Evolutionary conservation across 345 rosid species (phyloP).

Genomic region (Hibiscus syriacus): DNA sequence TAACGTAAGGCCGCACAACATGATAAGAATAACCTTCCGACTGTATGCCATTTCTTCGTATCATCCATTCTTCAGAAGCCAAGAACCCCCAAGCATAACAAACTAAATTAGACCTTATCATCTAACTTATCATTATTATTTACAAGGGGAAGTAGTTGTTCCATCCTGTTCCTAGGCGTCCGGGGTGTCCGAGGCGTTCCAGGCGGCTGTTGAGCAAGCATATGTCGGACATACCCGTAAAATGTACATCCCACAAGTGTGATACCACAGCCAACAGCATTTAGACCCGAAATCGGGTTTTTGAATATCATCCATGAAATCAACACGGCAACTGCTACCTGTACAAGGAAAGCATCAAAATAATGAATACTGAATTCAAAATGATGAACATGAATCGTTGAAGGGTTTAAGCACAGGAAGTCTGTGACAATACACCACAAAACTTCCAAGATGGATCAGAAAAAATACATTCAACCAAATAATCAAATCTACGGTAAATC

Average conservation of each 20-base stretch:
- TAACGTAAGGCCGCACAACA: too few relatives aligned
- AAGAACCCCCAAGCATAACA: not conserved
- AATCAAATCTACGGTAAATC: not conserved
- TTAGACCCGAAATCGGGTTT: constrained; percentile 76
- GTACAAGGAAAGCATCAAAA: constrained; percentile 8
- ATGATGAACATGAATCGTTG: not conserved
- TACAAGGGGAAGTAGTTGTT: constrained; percentile 69
- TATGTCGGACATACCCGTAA: constrained; percentile 87
- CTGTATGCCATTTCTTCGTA: not conserved
- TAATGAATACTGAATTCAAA: not conserved
- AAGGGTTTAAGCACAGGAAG: not conserved
- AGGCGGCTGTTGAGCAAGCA: constrained; percentile 67
- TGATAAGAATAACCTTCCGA: too few relatives aligned
- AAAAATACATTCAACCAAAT: not conserved
- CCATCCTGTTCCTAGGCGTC: constrained; percentile 71
- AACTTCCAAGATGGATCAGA: not conserved
- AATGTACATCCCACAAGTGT: constrained; percentile 92
- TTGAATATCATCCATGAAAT: constrained; percentile 89
- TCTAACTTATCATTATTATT: constrained; percentile 53
- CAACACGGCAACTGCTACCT: constrained; percentile 95
- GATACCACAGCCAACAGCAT: constrained; percentile 88
- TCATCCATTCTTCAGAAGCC: constrained; percentile 1
- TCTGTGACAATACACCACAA: not conserved
- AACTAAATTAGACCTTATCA: constrained; percentile 37
- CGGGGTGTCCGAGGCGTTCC: constrained; percentile 90